A percentile compares a stretch with the other conserved stretches of the same genome.
These are phyloP conservation scores for Chalciporus sp. DNA, from an alignment of 1,284 basidiomycete genomes.

Conservation along the genomic window DNA sequence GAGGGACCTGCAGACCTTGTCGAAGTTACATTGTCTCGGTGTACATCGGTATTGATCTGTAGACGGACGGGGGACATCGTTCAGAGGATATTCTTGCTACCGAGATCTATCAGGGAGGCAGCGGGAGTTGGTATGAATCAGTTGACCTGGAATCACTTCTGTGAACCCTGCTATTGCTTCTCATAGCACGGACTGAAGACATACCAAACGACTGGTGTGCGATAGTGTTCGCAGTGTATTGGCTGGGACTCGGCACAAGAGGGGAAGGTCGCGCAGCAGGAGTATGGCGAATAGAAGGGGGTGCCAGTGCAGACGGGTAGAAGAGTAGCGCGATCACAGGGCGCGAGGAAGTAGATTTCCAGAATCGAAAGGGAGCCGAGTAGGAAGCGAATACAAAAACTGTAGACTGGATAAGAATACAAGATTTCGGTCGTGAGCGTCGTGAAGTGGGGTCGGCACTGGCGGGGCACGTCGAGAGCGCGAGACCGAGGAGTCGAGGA, in stretches of 20 bases:
- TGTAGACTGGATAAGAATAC: constrained; percentile 20
- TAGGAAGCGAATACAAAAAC: constrained; percentile 15
- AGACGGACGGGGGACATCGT: constrained; percentile 31
- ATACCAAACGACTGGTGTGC: background rate
- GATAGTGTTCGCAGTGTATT: background rate
- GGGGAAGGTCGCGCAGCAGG: background rate
- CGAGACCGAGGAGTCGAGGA: no score
- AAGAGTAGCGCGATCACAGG: background rate
- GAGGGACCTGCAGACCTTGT: constrained; percentile 25
- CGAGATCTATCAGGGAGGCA: background rate
- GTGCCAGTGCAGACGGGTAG: background rate
- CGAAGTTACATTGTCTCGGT: constrained; percentile 16
- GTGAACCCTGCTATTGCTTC: background rate
- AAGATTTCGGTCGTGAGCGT: constrained; percentile 30
- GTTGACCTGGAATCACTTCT: constrained; percentile 1
- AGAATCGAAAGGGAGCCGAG: background rate
- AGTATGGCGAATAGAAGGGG: background rate
- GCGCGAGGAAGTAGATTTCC: background rate
- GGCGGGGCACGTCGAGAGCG: constrained; percentile 4
- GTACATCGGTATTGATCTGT: constrained; percentile 35
- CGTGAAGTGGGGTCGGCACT: constrained; percentile 22
- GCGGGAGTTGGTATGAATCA: background rate
- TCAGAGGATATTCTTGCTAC: background rate
- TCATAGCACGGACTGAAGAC: background rate
- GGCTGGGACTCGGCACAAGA: background rate